Percentiles rank a stretch among this genome's conserved stretches.
phyloP scores from a whole-genome alignment of 176 grass and related monocot species.

The Hordeum vulgare region DNA sequence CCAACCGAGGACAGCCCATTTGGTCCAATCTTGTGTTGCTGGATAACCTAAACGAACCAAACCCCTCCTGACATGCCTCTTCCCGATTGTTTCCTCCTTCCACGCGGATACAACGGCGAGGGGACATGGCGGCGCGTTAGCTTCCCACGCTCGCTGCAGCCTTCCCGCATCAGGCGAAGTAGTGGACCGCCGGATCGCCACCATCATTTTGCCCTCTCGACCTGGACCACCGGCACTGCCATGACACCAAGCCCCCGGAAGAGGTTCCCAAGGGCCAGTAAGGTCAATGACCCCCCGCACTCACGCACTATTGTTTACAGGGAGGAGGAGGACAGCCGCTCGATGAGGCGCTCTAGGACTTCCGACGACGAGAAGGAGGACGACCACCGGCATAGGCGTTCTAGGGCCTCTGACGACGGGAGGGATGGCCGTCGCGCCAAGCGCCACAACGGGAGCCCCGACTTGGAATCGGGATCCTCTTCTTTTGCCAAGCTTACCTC shows the following conservation, averaged over 20 bases:
- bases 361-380: constrained; percentile 28
- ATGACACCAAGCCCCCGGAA: background rate
- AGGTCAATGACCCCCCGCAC: background rate
- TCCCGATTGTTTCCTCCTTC: too few relatives aligned
- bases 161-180: too few relatives aligned
- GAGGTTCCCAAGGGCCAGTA: background rate
- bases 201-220: background rate
- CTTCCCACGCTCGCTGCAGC: too few relatives aligned
- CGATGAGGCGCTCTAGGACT: constrained; percentile 14
- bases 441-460: background rate
- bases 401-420: constrained; percentile 14
- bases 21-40: too few relatives aligned
- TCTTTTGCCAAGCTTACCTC: too few relatives aligned
- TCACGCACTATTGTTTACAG: constrained; percentile 2
- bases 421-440: background rate
- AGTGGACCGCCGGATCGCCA: too few relatives aligned
- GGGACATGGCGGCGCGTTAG: too few relatives aligned
- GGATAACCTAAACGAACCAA: too few relatives aligned
- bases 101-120: too few relatives aligned
- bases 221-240: background rate
- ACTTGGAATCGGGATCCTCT: constrained; percentile 22
- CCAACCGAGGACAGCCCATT: too few relatives aligned
- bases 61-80: too few relatives aligned
- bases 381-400: background rate
- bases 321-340: background rate